These are phyloP conservation scores for Saprolegnia parasitica DNA, from an alignment of 352 stramenopile species.

Conservation along the genomic window DNA sequence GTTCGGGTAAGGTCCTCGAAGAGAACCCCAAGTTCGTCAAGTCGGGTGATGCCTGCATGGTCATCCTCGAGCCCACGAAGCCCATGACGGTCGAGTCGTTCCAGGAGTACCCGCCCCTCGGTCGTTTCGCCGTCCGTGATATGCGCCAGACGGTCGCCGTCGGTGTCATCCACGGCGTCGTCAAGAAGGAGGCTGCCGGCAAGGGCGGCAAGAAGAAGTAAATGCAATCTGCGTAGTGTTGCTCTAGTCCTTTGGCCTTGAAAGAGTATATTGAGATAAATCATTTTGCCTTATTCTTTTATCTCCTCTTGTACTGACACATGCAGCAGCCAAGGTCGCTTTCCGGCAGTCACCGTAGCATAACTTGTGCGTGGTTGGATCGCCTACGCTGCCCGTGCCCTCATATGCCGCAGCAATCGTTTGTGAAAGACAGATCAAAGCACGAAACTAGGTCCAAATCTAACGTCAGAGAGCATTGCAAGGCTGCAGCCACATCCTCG, in stretches of 20 bases:
- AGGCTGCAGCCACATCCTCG: too few species aligned
- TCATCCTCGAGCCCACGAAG: conserved; percentile 91
- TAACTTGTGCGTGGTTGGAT: neutral
- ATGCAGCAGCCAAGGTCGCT: neutral
- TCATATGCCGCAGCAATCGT: too few species aligned
- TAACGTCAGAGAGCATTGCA: too few species aligned
- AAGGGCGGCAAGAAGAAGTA: conserved; percentile 37
- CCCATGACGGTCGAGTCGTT: conserved; percentile 96
- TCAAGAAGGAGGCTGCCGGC: conserved; percentile 66
- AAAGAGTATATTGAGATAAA: conserved; percentile 24
- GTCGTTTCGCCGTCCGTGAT: conserved; percentile 95
- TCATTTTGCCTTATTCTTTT: conserved; percentile 3
- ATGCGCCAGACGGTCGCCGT: conserved; percentile 96
- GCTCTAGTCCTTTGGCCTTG: neutral
- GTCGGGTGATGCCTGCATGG: conserved; percentile 94
- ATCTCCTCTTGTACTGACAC: neutral
- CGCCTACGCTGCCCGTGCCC: neutral
- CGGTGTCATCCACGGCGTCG: conserved; percentile 94
- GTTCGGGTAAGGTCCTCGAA: conserved; percentile 94
- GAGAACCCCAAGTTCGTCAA: conserved; percentile 92
- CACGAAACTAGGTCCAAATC: too few species aligned
- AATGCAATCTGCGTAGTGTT: conserved; percentile 3
- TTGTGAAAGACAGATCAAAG: too few species aligned
- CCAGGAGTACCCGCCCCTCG: conserved; percentile 94
- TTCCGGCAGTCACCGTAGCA: neutral